A percentile compares a stretch with the other conserved stretches of the same genome.
These are phyloP conservation scores for Platanthera guangdongensis DNA, from an alignment of 106 monocot species.

Conservation along the genomic window DNA sequence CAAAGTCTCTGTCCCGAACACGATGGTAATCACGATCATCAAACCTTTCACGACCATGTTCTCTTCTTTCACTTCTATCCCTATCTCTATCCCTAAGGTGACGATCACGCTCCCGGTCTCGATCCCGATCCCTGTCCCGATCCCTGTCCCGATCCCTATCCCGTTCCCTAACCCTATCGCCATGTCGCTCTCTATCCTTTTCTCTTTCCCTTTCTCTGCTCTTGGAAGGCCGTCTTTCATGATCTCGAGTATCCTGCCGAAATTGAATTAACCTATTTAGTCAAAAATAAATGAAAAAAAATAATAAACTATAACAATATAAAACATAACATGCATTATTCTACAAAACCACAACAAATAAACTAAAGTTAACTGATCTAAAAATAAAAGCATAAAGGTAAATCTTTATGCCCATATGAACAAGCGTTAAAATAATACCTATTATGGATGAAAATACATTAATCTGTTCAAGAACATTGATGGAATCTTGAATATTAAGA, in stretches of 20 bases:
- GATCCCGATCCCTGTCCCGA: slow-evolving; percentile 4
- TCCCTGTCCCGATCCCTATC: slow-evolving; percentile 5
- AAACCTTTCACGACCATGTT: background rate
- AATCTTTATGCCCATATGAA: too few species aligned
- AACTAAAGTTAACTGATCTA: too few species aligned
- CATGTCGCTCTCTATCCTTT: slow-evolving; percentile 8
- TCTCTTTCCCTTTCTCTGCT: slow-evolving; percentile 18
- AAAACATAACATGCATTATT: background rate
- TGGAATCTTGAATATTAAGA: too few species aligned
- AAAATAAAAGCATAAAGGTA: too few species aligned
- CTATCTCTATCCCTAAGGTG: slow-evolving; percentile 8
- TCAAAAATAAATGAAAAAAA: background rate
- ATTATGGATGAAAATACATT: too few species aligned
- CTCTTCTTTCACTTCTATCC: slow-evolving; percentile 19
- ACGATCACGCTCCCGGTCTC: slow-evolving; percentile 8
- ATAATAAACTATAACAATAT: background rate
- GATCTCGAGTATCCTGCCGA: slow-evolving; percentile 9
- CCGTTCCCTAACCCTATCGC: background rate
- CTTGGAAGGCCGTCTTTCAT: slow-evolving; percentile 16
- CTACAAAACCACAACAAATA: background rate
- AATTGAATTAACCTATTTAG: background rate
- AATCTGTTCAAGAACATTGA: too few species aligned
- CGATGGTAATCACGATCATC: slow-evolving; percentile 14
- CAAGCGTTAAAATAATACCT: too few species aligned
- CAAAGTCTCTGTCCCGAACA: slow-evolving; percentile 12